Percentiles rank a stretch among this genome's conserved stretches.
Conservation (phyloP, 768 basidiomycete genomes). For the Podaxis pistillaris region DNA sequence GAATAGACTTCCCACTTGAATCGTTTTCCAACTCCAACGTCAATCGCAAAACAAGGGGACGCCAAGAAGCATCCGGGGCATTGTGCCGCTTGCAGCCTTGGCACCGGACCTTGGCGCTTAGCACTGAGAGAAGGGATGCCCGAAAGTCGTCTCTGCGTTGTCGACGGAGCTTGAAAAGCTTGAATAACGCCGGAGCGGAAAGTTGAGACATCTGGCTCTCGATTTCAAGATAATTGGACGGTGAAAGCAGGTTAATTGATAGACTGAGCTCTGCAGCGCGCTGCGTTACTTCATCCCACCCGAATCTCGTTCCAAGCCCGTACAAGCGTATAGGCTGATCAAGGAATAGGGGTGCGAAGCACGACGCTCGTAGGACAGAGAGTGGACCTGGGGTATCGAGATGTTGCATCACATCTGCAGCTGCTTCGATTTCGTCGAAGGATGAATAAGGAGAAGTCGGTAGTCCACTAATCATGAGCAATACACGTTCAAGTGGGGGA, state of each 20-base stretch:
- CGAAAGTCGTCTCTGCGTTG: slow-evolving; percentile 28
- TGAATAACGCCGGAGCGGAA: slow-evolving; percentile 32
- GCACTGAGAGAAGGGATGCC: too few relatives aligned
- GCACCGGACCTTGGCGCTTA: too few relatives aligned
- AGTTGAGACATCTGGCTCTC: slow-evolving; percentile 32
- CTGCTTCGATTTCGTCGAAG: slow-evolving; percentile 37
- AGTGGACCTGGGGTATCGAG: slow-evolving; percentile 46
- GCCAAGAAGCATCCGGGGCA: too few relatives aligned
- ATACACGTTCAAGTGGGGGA: slow-evolving; percentile 19
- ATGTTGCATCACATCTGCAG: slow-evolving; percentile 40
- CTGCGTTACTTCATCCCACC: slow-evolving; percentile 44
- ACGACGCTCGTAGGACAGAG: slow-evolving; percentile 38
- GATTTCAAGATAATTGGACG: slow-evolving; percentile 25
- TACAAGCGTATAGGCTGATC: slow-evolving; percentile 46
- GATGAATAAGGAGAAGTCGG: slow-evolving; percentile 38
- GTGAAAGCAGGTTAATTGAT: slow-evolving; percentile 29
- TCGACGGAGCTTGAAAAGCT: slow-evolving; percentile 41
- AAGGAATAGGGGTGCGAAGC: slow-evolving; percentile 42
- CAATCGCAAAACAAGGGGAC: slow-evolving; percentile 20
- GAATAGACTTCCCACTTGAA: slow-evolving; percentile 34
- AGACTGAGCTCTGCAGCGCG: slow-evolving; percentile 42
- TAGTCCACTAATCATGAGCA: slow-evolving; percentile 40
- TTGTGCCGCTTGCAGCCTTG: too few relatives aligned
- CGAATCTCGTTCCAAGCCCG: slow-evolving; percentile 40
- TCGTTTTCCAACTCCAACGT: slow-evolving; percentile 34